Evolutionary conservation across 495 filamentous ascomycete genomes (phyloP).

Genomic region (Durotheca rogersii): DNA sequence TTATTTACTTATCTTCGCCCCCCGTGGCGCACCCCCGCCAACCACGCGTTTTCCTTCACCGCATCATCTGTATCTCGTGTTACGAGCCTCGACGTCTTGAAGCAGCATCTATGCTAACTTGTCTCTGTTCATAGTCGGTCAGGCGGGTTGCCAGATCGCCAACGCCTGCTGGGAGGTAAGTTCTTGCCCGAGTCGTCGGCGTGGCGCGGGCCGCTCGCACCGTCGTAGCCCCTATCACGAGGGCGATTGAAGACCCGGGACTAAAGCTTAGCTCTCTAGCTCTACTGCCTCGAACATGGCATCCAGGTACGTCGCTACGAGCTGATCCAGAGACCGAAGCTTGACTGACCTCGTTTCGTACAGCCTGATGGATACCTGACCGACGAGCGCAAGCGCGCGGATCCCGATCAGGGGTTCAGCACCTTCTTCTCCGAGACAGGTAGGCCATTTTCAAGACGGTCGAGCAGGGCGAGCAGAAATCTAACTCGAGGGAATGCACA

Average conservation of each 20-base stretch:
- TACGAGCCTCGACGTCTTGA: slow-evolving; percentile 14
- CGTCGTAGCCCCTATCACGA: neutral
- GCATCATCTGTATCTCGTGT: slow-evolving; percentile 32
- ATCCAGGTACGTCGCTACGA: slow-evolving; percentile 75
- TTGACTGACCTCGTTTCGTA: slow-evolving; percentile 42
- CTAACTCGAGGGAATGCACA: slow-evolving; percentile 39
- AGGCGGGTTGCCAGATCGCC: slow-evolving; percentile 99
- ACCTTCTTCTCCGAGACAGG: slow-evolving; percentile 99
- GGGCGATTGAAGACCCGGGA: neutral
- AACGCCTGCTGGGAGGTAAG: slow-evolving; percentile 99
- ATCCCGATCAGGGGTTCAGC: slow-evolving; percentile 97
- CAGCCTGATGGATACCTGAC: slow-evolving; percentile 99
- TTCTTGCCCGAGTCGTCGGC: slow-evolving; percentile 14
- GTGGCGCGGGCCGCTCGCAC: slow-evolving; percentile 2
- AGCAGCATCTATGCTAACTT: slow-evolving; percentile 39
- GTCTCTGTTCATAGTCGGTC: slow-evolving; percentile 73
- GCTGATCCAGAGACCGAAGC: neutral
- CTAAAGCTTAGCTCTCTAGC: slow-evolving; percentile 55
- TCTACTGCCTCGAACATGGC: slow-evolving; percentile 99
- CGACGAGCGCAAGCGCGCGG: slow-evolving; percentile 89
- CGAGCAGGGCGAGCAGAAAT: slow-evolving; percentile 12
- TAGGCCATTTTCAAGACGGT: slow-evolving; percentile 49
- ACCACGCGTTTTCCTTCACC: slow-evolving; percentile 44
- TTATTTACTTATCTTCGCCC: too few species aligned
- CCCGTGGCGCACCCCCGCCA: too few species aligned